Percentiles rank a stretch among this genome's conserved stretches.
Evolutionary conservation across 75 land plant species (phyloP).

Genomic region (Azolla pinnata): DNA sequence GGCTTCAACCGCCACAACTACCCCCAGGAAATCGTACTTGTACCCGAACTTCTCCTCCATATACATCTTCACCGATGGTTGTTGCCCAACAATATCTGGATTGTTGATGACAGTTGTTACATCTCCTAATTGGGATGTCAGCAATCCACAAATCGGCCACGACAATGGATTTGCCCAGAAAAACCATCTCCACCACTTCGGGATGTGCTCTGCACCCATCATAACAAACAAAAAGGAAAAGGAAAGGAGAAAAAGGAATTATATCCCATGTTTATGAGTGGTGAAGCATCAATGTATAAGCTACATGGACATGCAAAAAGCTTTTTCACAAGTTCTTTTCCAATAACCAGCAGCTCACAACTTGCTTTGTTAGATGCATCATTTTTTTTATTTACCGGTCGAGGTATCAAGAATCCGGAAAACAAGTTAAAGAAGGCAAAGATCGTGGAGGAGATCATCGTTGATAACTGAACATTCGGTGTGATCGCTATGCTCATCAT

Average conservation of each 20-base stretch:
- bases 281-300: not conserved
- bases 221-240: not conserved
- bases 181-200: slow-evolving; percentile 97
- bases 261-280: not conserved
- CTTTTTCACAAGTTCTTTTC: too few species aligned
- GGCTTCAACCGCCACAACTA: slow-evolving; percentile 35
- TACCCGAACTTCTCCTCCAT: slow-evolving; percentile 51
- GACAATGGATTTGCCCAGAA: slow-evolving; percentile 84
- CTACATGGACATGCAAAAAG: not conserved
- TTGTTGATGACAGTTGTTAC: not conserved
- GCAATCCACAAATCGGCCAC: slow-evolving; percentile 84
- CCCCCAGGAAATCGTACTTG: slow-evolving; percentile 45
- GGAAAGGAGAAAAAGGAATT: too few species aligned
- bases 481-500: slow-evolving; percentile 35
- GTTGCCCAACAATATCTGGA: slow-evolving; percentile 1
- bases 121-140: slow-evolving; percentile 68
- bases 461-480: slow-evolving; percentile 16
- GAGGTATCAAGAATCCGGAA: slow-evolving; percentile 27
- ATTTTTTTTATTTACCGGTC: slow-evolving; percentile 13
- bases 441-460: slow-evolving; percentile 18
- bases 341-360: too few species aligned
- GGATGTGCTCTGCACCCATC: slow-evolving; percentile 39
- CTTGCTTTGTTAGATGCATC: not conserved
- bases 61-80: slow-evolving; percentile 26
- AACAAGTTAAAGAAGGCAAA: slow-evolving; percentile 26